These are phyloP conservation scores for Solanum sparsipilum DNA, from an alignment of 257 asterid species.

Conservation along the genomic window DNA sequence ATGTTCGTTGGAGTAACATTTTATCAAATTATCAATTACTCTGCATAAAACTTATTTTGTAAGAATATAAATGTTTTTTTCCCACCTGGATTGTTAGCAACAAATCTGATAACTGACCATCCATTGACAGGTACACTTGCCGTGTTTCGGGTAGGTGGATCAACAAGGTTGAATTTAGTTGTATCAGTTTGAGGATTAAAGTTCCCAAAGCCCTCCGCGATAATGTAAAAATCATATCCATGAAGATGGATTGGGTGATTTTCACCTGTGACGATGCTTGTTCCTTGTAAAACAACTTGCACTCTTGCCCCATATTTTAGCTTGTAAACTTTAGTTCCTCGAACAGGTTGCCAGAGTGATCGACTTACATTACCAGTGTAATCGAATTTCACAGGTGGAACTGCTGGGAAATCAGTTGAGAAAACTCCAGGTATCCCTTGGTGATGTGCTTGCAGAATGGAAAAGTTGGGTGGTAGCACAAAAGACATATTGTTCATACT, in stretches of 20 bases:
- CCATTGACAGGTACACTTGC: conserved; percentile 78
- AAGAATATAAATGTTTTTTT: not conserved
- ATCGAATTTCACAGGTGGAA: conserved; percentile 52
- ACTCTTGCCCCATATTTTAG: conserved; percentile 65
- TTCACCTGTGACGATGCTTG: conserved; percentile 68
- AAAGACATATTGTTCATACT: conserved; percentile 34
- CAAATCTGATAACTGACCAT: conserved; percentile 84
- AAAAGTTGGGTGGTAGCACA: conserved; percentile 59
- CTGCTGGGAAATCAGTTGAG: conserved; percentile 62
- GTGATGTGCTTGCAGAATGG: conserved; percentile 71
- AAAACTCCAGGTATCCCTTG: conserved; percentile 67
- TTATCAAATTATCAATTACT: not conserved
- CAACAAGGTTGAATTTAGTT: conserved; percentile 53
- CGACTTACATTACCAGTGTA: conserved; percentile 82
- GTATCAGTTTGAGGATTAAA: conserved; percentile 53
- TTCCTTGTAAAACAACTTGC: conserved; percentile 77
- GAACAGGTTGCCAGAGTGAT: conserved; percentile 59
- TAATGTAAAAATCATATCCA: conserved; percentile 68
- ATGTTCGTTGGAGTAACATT: not conserved
- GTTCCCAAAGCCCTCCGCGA: conserved; percentile 84
- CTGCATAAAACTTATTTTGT: not conserved
- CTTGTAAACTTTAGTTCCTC: conserved; percentile 53
- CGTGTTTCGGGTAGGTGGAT: conserved; percentile 80
- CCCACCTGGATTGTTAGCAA: conserved; percentile 89
- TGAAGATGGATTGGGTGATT: conserved; percentile 91